These are phyloP conservation scores for Gossypium turneri DNA, from an alignment of 345 rosid species.

Conservation along the genomic window DNA sequence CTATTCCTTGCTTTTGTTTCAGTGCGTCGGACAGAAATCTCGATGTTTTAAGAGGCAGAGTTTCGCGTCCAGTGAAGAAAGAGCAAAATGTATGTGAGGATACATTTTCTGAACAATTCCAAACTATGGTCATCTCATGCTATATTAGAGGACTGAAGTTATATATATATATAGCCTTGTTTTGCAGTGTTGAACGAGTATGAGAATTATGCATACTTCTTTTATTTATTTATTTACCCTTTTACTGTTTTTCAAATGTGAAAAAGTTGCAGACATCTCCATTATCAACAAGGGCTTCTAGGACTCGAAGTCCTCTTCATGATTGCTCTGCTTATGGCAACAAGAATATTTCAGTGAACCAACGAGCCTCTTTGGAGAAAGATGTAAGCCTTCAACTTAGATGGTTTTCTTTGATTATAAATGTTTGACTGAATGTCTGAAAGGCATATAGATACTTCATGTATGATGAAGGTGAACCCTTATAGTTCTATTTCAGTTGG, in stretches of 20 bases:
- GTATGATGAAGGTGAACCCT: background rate
- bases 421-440: background rate
- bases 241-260: background rate
- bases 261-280: conserved; percentile 40
- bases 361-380: conserved; percentile 67
- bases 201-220: background rate
- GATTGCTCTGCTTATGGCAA: conserved; percentile 20
- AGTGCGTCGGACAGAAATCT: conserved; percentile 70
- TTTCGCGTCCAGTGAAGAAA: conserved; percentile 29
- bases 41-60: conserved; percentile 31
- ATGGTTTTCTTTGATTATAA: background rate
- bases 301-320: conserved; percentile 44
- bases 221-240: background rate
- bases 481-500: background rate
- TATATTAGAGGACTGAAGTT: background rate
- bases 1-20: conserved; percentile 13
- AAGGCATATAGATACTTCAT: background rate
- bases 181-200: conserved; percentile 12
- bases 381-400: conserved; percentile 50
- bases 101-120: background rate
- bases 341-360: conserved; percentile 35
- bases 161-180: background rate
- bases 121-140: conserved; percentile 7
- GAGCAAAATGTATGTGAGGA: conserved; percentile 45
- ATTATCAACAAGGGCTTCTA: conserved; percentile 30